Evolutionary conservation across 1,139 yeast genomes (phyloP).

Genomic region (Saccharomycopsis crataegensis): DNA sequence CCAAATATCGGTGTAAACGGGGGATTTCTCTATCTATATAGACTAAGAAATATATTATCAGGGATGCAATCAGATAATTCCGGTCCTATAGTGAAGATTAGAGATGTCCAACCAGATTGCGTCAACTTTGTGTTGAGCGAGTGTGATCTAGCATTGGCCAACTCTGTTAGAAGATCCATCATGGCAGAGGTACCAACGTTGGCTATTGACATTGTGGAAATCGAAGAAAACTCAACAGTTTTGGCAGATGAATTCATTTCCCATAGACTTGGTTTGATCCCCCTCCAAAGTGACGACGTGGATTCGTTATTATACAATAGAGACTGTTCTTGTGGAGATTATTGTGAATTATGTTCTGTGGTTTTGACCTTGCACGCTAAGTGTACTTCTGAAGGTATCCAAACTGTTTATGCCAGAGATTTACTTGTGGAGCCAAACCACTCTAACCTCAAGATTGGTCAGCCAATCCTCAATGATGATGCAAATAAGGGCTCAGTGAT

Average conservation of each 20-base stretch:
- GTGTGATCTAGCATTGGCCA: slow-evolving; percentile 87
- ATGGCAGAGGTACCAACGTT: slow-evolving; percentile 93
- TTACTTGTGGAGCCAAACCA: slow-evolving; percentile 46
- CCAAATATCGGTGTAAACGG: background rate
- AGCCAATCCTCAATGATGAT: slow-evolving; percentile 77
- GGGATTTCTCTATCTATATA: too few species aligned
- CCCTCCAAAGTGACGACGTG: slow-evolving; percentile 77
- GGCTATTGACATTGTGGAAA: slow-evolving; percentile 94
- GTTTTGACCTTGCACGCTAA: slow-evolving; percentile 78
- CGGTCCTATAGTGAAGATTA: slow-evolving; percentile 81
- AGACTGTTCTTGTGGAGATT: slow-evolving; percentile 97
- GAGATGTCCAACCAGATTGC: slow-evolving; percentile 76
- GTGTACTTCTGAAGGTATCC: slow-evolving; percentile 75
- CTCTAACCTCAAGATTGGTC: slow-evolving; percentile 49
- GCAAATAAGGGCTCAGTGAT: slow-evolving; percentile 77
- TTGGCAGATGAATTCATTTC: slow-evolving; percentile 94
- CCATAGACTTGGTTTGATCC: slow-evolving; percentile 87
- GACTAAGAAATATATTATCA: too few species aligned
- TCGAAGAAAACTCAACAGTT: slow-evolving; percentile 87
- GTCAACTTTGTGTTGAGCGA: slow-evolving; percentile 86
- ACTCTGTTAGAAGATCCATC: slow-evolving; percentile 86
- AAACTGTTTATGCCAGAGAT: slow-evolving; percentile 87
- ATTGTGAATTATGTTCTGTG: slow-evolving; percentile 92
- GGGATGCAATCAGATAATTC: background rate
- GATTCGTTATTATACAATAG: slow-evolving; percentile 76